Evolutionary conservation across 2,329 filamentous ascomycete genomes (phyloP), one percentile per base, ranked within the genome.

Genomic region (Macrophomina tecta): DNA sequence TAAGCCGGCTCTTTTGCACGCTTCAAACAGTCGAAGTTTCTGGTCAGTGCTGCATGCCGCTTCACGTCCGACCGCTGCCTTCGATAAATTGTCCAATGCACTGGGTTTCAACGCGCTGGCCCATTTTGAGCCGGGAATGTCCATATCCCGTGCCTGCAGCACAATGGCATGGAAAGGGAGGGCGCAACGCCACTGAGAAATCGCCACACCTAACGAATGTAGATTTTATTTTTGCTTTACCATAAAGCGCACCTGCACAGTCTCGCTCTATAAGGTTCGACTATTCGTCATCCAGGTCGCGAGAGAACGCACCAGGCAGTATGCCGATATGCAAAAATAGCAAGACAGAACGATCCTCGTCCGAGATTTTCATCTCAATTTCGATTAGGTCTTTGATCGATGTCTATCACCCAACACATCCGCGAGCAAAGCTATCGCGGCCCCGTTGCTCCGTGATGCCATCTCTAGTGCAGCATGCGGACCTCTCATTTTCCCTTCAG

Each of bases 401-500:
- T 23, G 23, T 23, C 23, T 23, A 23, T 23, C 23, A 23, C 16
- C n/a, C n/a, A 23, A 49, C 23, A 53, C 14, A 38, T 38, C 11
- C 1, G 36, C 36, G 36, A 38, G 36, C 11, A 49, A 18, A 28
- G 16, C 38, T 40, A 40, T 9, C 38, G 38, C 7, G 38, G 11
- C 42, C 42, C 1, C 4, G 42, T 14, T 45, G 42, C 8, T 45
- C 5, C 42, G 42, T 45, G n/a, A 30, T 49, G n/a, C 23, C 12
- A 7, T 18, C 12, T 48, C 14, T 48, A 16, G 12, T 48, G 45
- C 14, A 40, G 38, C 52, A 18, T 45, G 4, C n/a, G 7, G 4
- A 28, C 28, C n/a, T 30, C n/a, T 65, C 40, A 65, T 49, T 56
- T 49, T 5, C 63, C 46, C 42, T 58, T 65, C 63, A 60, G 34